Evolutionary conservation across 805 yeast species (phyloP), one percentile per base, ranked within the genome.

Genomic region (Metschnikowia arizonensis): DNA sequence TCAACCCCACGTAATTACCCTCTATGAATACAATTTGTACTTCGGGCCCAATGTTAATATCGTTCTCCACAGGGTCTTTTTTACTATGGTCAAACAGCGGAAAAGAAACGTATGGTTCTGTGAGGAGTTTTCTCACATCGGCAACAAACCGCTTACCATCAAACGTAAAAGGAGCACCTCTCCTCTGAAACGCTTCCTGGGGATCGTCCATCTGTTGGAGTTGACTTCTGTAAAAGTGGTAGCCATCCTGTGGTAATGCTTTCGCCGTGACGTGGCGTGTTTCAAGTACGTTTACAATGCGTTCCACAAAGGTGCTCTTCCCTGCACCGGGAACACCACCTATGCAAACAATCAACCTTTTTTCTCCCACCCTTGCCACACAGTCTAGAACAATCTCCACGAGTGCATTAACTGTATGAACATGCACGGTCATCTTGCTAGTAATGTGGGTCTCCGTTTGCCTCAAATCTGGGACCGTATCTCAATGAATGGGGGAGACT

Each of bases 101-200:
- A 7, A 79, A 70, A 18, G 50, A 49, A 5, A 82, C 68, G 15
- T 64, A 57, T 1, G 74, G 73, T 24, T 37, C 48, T 11, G 37
- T 33, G 39, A 47, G 53, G 37, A 65, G 45, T 28, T 49, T 42
- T 32, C 48, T 43, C 4, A 65, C 56, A 29, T 62, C 50, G 2
- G 49, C 54, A 18, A 69, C 51, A 41, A 70, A 61, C 14, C 48
- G 40, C 50, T 53, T 15, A 62, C 85, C 77, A 58, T 90, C 90
- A 65, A 90, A 91, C 0, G 97, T 89, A 54, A 73, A 78, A 1
- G 96, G 95, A 0, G 96, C 84, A 0, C 97, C 97, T 40, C 97
- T 73, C 49, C 87, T 70, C 23, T 65, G 61, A 25, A 79, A 64
- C 0, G 95, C 91, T 28, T 64, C 68, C 9, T 60, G 68, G 0